Base-by-base conservation (phyloP, 2,329 filamentous ascomycete genomes). In the Tricladium varicosporioides region DNA sequence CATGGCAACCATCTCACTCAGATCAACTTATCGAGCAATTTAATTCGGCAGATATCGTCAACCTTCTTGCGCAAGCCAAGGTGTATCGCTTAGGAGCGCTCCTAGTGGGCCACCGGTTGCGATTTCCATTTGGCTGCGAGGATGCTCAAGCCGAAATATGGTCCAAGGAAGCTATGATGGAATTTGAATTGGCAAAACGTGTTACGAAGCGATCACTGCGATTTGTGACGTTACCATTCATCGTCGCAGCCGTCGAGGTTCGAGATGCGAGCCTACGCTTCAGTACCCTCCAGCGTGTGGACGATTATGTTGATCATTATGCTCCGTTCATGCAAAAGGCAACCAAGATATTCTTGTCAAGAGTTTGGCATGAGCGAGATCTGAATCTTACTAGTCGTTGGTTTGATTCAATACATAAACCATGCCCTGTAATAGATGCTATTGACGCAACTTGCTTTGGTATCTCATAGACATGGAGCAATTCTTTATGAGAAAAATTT, bases 231-330 rank as follows among this genome's bases (percentile, higher is more conserved):
- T 36, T 69, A 18, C 67, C 66, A 51, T 69, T 67, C 48, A 55
- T 69, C 10, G 54, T 67, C n/a, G 67, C 67, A 50, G 65, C 65
- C 18, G 54, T 69, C 40, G 67, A 69, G 51, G 36, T 66, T 48
- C 55, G 50, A 57, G 61, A 63, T 46, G 3, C 14, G 5, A 47
- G 42, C 14, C 16, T 32, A 49, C 62, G 65, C 13, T 22, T 56
- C 7, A 60, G 60, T 49, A 48, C 65, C 1, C 60, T 69, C 7
- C 50, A 63, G 42, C 14, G 49, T 51, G 64, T 65, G 16, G 59
- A 63, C 15, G 46, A 65, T 96, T 97, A 60, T 16, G 65, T 69
- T 1, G 65, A 68, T 47, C 58, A 62, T 3, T 69, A 53, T 49
- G 46, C 66, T 10, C 65, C 56, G 9, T 19, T 65, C n/a, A 10